Conservation (phyloP, 257 asterid genomes). For the Forsythia suspensa region DNA sequence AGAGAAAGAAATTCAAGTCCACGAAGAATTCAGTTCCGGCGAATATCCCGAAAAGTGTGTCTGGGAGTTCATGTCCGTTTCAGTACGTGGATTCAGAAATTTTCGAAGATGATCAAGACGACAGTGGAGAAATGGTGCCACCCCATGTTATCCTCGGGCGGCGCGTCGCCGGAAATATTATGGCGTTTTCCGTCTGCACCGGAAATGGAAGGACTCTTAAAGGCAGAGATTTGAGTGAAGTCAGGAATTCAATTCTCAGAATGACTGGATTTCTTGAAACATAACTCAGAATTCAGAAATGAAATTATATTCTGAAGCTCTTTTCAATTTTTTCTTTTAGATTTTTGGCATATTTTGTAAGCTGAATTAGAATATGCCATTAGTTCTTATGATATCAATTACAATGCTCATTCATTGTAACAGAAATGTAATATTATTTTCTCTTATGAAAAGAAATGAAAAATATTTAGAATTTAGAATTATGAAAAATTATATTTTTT, state of each 20-base stretch:
- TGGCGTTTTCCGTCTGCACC: conserved; percentile 71
- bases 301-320: not conserved
- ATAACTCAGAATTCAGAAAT: conserved; percentile 15
- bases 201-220: conserved; percentile 77
- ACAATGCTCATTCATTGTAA: conserved; percentile 17
- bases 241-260: conserved; percentile 66
- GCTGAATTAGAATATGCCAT: not conserved
- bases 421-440: conserved; percentile 18
- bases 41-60: conserved; percentile 50
- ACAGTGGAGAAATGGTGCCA: conserved; percentile 62
- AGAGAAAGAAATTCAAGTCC: conserved; percentile 34
- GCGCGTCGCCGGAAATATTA: conserved; percentile 67
- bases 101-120: conserved; percentile 28
- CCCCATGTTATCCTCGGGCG: conserved; percentile 72
- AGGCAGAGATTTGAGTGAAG: conserved; percentile 73
- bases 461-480: not conserved
- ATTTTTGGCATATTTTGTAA: not conserved
- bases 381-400: not conserved
- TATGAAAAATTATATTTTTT: not conserved
- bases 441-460: conserved; percentile 11
- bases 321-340: conserved; percentile 8
- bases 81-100: conserved; percentile 26
- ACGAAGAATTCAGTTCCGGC: conserved; percentile 47
- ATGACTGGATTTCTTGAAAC: conserved; percentile 86
- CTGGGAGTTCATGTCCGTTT: conserved; percentile 33